A percentile compares a stretch with the other conserved stretches of the same genome.
These are phyloP conservation scores for Ascodesmis nigricans DNA, from an alignment of 495 filamentous ascomycete genomes.

Conservation along the genomic window DNA sequence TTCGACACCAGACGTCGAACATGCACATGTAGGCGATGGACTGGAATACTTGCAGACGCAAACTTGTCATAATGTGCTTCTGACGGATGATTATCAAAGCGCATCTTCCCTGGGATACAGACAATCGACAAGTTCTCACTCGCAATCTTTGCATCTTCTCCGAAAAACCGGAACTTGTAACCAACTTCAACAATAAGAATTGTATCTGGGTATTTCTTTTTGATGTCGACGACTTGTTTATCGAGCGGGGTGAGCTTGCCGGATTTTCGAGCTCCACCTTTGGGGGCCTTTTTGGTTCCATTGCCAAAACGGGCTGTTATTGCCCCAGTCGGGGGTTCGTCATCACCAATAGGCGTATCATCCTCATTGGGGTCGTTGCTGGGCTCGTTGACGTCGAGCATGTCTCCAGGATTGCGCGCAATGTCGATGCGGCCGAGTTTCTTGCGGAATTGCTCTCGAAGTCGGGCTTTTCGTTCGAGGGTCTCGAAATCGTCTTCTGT, in stretches of 20 bases:
- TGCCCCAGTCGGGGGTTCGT: conserved; percentile 18
- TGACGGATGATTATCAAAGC: conserved; percentile 88
- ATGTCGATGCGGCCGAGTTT: conserved; percentile 44
- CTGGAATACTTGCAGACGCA: conserved; percentile 85
- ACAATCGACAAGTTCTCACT: conserved; percentile 86
- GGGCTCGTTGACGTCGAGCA: conserved; percentile 14
- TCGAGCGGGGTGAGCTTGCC: conserved; percentile 89
- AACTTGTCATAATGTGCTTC: conserved; percentile 87
- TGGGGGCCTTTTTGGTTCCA: conserved; percentile 15
- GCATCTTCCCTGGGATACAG: conserved; percentile 85
- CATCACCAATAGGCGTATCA: conserved; percentile 26
- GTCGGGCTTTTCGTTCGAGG: conserved; percentile 33
- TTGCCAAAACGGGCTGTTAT: conserved; percentile 16
- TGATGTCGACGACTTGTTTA: conserved; percentile 79
- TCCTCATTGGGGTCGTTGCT: conserved; percentile 23
- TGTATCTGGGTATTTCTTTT: conserved; percentile 74
- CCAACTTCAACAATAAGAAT: conserved; percentile 81
- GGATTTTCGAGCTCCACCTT: conserved; percentile 43
- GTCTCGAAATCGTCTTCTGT: conserved; percentile 28
- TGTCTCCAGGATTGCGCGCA: conserved; percentile 36
- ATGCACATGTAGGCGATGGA: conserved; percentile 80
- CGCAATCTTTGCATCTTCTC: conserved; percentile 82
- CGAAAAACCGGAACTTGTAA: conserved; percentile 95
- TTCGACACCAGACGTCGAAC: conserved; percentile 82
- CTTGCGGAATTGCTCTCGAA: conserved; percentile 74